Conservation (phyloP, 345 rosid species). For the Pistacia integerrima region DNA sequence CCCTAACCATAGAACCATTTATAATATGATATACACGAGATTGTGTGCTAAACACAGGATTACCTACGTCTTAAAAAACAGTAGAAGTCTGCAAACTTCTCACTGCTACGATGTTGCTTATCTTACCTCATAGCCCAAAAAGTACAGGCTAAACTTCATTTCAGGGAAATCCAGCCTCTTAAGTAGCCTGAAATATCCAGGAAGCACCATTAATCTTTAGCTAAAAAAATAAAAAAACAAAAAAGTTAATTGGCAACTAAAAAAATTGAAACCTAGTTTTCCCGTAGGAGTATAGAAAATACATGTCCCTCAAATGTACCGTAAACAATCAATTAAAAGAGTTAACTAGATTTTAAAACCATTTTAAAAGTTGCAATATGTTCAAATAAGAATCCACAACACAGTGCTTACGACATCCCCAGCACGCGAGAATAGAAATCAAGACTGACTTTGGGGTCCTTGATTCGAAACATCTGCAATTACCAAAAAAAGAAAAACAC, state of each 20-base stretch:
- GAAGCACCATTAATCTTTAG: neutral
- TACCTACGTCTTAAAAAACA: neutral
- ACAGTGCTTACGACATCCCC: conserved; percentile 88
- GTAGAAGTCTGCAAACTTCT: neutral
- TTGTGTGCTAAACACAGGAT: neutral
- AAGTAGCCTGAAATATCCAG: conserved; percentile 55
- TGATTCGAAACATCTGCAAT: conserved; percentile 86
- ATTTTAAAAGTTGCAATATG: too few species aligned
- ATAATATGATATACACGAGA: neutral
- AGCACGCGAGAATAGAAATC: conserved; percentile 87
- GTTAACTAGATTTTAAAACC: too few species aligned
- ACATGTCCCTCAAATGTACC: too few species aligned
- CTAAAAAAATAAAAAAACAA: neutral
- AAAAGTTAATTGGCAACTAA: neutral
- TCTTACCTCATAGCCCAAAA: conserved; percentile 90
- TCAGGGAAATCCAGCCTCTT: conserved; percentile 92
- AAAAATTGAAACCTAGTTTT: too few species aligned
- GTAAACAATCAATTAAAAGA: too few species aligned
- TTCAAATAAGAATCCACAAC: neutral
- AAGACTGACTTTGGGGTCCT: conserved; percentile 89
- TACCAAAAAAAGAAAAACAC: neutral
- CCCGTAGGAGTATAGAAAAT: too few species aligned
- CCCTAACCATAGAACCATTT: neutral
- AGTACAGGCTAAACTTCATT: conserved; percentile 87
- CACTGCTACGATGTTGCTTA: neutral